phyloP scores from a whole-genome alignment of 2,329 filamentous ascomycete genomes.

The Fusarium burgessii region DNA sequence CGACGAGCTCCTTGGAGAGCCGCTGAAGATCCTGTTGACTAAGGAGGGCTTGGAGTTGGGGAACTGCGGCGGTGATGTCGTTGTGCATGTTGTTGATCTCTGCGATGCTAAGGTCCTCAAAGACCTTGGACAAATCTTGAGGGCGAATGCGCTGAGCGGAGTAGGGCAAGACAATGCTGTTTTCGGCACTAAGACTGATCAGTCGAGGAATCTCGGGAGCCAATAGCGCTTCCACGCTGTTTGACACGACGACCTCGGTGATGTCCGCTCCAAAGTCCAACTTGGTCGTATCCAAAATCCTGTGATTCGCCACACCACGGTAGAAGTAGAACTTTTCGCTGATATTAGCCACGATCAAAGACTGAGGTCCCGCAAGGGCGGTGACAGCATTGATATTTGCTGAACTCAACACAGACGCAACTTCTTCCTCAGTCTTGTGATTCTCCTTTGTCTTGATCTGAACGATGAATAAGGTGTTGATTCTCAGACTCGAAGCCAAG shows the following conservation, averaged over 20 bases:
- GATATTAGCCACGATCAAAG: neutral
- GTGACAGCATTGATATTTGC: slow-evolving; percentile 12
- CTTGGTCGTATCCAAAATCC: neutral
- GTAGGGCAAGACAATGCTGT: slow-evolving; percentile 10
- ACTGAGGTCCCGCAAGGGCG: slow-evolving; percentile 17
- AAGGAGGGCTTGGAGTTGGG: slow-evolving; percentile 11
- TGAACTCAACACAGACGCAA: neutral
- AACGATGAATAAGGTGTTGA: slow-evolving; percentile 15
- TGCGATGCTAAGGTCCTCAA: neutral
- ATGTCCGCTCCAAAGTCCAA: slow-evolving; percentile 11
- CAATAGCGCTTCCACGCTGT: neutral
- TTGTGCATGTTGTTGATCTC: slow-evolving; percentile 8
- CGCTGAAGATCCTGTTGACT: slow-evolving; percentile 7
- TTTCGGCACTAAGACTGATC: neutral
- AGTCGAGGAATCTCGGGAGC: neutral
- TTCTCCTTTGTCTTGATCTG: neutral
- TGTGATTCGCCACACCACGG: neutral
- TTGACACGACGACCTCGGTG: neutral
- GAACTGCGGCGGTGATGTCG: slow-evolving; percentile 10
- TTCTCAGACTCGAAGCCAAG: neutral
- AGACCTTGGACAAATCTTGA: neutral
- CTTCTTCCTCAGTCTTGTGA: neutral
- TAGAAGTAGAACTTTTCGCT: slow-evolving; percentile 15
- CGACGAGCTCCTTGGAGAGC: neutral
- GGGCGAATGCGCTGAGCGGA: neutral